Base-by-base conservation (phyloP, 2,329 filamentous ascomycete genomes). In the Hymenoscyphus scutula region DNA sequence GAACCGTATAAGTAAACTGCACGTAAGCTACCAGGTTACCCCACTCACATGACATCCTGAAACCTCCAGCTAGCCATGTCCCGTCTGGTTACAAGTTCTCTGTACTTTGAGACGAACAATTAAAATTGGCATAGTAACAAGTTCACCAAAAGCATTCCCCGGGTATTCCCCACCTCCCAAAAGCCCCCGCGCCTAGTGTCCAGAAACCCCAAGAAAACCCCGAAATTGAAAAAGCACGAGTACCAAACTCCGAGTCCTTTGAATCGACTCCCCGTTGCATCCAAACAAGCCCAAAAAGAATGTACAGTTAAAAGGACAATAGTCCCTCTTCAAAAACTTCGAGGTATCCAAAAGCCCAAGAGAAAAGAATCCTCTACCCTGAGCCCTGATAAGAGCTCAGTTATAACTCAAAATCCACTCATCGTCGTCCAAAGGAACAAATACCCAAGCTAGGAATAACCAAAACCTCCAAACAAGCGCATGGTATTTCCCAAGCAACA, bases 351-450 rank as follows among this genome's bases (percentile, higher is more conserved):
- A n/a, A 11, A n/a, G n/a, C n/a, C n/a, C n/a, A n/a, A n/a, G n/a
- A n/a, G 19, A 23, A 45, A 34, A 34, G 7, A 34, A 34, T n/a
- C n/a, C 32, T 34, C 7, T 34, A 10, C n/a, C 17, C n/a, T n/a
- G 6, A n/a, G 15, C n/a, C 4, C 41, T n/a, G 5, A 45, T 5
- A 8, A 45, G 41, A 19, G 19, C n/a, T 57, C 32, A 38, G 25
- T n/a, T 17, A n/a, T 32, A 32, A 8, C 37, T 25, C 13, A 48
- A 53, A 15, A 32, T 37, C 57, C 57, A 53, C 10, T 25, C 29
- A 30, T 68, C 68, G 19, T 69, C 65, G 61, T 72, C 67, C 68
- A 66, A 71, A 53, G 70, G 70, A 38, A 71, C 34, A 32, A 71
- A 67, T 30, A 61, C 8, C 54, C 54, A 58, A 37, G 63, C 38